Evolutionary conservation across 352 stramenopile species (phyloP).

Genomic region (Pythium oligandrum): DNA sequence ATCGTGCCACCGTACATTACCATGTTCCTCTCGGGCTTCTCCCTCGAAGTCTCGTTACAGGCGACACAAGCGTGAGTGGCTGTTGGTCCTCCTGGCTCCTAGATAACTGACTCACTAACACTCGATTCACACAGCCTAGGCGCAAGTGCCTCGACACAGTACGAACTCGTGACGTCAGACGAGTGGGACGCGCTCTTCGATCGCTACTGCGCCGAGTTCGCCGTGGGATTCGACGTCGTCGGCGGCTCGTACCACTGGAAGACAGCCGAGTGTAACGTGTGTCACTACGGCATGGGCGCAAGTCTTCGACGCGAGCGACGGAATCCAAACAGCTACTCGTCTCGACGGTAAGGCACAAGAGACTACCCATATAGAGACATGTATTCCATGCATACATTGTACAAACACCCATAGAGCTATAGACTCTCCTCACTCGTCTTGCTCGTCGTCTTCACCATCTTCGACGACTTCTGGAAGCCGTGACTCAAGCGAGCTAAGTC

Average conservation of each 20-base stretch:
- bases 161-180: constrained; percentile 78
- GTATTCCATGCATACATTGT: neutral
- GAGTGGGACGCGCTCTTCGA: constrained; percentile 84
- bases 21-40: constrained; percentile 83
- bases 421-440: constrained; percentile 8
- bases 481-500: constrained; percentile 7
- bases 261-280: constrained; percentile 73
- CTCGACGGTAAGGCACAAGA: neutral
- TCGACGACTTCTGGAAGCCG: constrained; percentile 26
- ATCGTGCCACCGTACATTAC: constrained; percentile 82
- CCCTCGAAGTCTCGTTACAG: constrained; percentile 70
- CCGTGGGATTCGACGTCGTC: constrained; percentile 76
- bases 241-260: constrained; percentile 81
- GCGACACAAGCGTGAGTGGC: constrained; percentile 60
- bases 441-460: constrained; percentile 11
- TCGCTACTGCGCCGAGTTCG: constrained; percentile 74
- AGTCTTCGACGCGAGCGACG: constrained; percentile 28
- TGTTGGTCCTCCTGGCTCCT: neutral
- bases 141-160: constrained; percentile 52
- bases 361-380: constrained; percentile 1
- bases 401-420: constrained; percentile 7
- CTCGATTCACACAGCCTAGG: constrained; percentile 27
- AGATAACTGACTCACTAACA: too few relatives aligned
- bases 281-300: constrained; percentile 67
- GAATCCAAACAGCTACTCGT: constrained; percentile 34